phyloP scores from a whole-genome alignment of 2,329 filamentous ascomycete species.

The Onygena corvina region DNA sequence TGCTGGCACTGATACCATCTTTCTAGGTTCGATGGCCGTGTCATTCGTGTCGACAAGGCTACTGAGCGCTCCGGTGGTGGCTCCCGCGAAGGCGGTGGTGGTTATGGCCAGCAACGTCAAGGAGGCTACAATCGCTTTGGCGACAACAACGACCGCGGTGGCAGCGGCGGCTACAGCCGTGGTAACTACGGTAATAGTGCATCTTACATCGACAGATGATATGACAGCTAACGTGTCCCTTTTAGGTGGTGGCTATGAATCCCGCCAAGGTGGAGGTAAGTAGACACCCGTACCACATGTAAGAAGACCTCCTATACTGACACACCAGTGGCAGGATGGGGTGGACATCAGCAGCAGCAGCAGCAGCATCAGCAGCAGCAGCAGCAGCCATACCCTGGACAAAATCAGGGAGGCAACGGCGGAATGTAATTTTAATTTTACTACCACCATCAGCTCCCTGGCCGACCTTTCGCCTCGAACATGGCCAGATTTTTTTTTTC shows the following conservation, averaged over 20 bases:
- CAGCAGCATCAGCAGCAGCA: conserved; percentile 9
- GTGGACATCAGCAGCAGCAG: conserved; percentile 12
- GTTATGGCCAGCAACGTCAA: conserved; percentile 27
- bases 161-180: conserved; percentile 21
- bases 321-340: conserved; percentile 10
- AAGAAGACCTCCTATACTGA: not conserved
- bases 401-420: conserved; percentile 11
- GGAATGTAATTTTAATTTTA: not conserved
- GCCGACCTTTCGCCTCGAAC: not conserved
- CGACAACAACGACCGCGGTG: conserved; percentile 24
- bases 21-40: conserved; percentile 76
- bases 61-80: conserved; percentile 59
- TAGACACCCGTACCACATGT: conserved; percentile 12
- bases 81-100: conserved; percentile 37
- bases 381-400: conserved; percentile 4
- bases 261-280: conserved; percentile 22
- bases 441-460: not conserved
- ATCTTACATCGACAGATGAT: not conserved
- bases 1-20: not conserved
- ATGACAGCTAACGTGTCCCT: not conserved
- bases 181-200: conserved; percentile 27
- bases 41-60: conserved; percentile 90
- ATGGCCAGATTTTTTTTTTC: not conserved
- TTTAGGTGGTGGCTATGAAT: conserved; percentile 18
- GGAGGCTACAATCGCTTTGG: conserved; percentile 32